These are phyloP conservation scores for Hansenula sp. DNA, from an alignment of 1,139 yeast species.

Conservation along the genomic window DNA sequence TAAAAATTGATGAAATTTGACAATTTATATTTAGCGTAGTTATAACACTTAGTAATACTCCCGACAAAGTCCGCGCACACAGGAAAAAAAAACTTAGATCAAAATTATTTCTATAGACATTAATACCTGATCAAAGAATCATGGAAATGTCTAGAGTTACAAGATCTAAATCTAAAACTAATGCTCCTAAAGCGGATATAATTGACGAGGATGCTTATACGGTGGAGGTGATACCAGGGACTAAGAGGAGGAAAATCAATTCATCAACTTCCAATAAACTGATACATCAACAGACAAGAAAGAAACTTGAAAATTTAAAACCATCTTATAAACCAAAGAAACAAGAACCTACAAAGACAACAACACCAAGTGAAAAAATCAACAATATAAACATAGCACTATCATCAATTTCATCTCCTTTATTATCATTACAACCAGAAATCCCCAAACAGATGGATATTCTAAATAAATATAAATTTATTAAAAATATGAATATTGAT, in stretches of 20 bases:
- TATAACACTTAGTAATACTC: too few relatives aligned
- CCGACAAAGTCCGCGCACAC: too few relatives aligned
- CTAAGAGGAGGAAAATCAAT: background rate
- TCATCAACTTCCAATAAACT: background rate
- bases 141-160: background rate
- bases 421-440: too few relatives aligned
- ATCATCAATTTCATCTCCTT: background rate
- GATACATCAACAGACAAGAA: slow-evolving; percentile 1
- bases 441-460: slow-evolving; percentile 5
- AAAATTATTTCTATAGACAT: background rate
- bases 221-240: too few relatives aligned
- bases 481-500: slow-evolving; percentile 12
- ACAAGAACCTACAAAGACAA: background rate
- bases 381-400: background rate
- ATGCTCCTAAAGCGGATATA: background rate
- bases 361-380: background rate
- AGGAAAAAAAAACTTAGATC: background rate
- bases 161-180: background rate
- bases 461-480: slow-evolving; percentile 11
- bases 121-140: background rate
- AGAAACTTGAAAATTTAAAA: background rate
- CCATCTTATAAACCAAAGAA: background rate
- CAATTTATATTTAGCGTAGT: too few relatives aligned
- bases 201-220: background rate
- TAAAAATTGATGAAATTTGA: background rate